Evolutionary conservation across 164 flowering plant species (phyloP), one percentile per base, ranked within the genome.

Genomic region (Magnolia changhungtana): DNA sequence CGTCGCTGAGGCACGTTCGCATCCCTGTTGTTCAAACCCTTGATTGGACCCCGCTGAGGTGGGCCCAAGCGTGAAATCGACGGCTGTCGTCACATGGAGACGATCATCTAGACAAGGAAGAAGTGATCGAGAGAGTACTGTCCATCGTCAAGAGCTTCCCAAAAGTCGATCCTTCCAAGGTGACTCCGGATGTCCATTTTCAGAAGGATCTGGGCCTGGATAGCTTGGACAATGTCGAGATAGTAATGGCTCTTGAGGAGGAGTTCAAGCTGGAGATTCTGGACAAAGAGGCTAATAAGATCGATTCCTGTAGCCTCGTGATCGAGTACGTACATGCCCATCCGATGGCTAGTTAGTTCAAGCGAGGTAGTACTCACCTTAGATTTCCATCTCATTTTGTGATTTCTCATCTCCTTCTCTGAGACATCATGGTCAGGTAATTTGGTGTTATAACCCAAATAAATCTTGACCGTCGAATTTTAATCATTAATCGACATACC

Each of bases 191-290:
- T 59, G 93, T 86, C 55, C 94, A 93, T 84, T 95, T 95, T 80
- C 90, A 90, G 82, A 89, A 89, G 21, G 97, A 94, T 83, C 77
- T 94, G 80, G 97, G 98, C 9, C 82, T 94, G 84, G 98, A 94
- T 82, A 94, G 98, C 87, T 85, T 94, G 87, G 97, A 91, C 82
- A 91, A 63, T 63, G 97, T 95, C 71, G 98, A 95, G 87, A 88
- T 95, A 69, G 96, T 94, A 50, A 89, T 94, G 97, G 98, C 94
- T 27, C 70, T 94, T 18, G 96, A 94, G 78, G 97, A 94, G 80
- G 98, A 92, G 82, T 94, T 94, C 81, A 94, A 91, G 85, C 88
- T 92, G 74, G 96, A 91, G 85, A 95, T 95, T 74, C 98, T 96
- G 0, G 97, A 93, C 80, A 82, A 85, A 82, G 97, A 95, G 80